These are phyloP conservation scores for Musa itinerans DNA, from an alignment of 176 grass and related monocot species.

Conservation along the genomic window DNA sequence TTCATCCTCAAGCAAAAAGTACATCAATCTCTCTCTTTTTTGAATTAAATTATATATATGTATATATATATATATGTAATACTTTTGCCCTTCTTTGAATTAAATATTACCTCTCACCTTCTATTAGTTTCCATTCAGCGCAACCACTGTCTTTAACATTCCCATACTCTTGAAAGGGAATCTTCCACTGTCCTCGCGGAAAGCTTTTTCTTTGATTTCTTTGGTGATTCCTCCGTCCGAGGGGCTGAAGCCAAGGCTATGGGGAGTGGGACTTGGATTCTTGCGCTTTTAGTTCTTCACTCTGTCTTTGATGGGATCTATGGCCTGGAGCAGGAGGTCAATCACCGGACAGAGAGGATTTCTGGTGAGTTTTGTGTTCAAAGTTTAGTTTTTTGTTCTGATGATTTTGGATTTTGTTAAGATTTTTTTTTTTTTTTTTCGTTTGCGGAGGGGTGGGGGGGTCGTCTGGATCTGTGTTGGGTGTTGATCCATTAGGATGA, in stretches of 20 bases:
- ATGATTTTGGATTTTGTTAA: background rate
- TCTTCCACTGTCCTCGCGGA: background rate
- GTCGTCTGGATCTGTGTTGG: background rate
- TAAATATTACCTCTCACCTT: background rate
- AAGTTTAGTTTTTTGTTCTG: background rate
- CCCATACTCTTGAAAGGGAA: background rate
- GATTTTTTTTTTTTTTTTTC: background rate
- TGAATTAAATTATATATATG: too few relatives aligned
- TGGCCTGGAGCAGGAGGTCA: conserved; percentile 6
- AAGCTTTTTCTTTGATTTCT: background rate
- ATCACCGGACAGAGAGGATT: conserved; percentile 34
- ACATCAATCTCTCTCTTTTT: background rate
- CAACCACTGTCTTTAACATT: background rate
- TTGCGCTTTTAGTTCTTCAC: conserved; percentile 22
- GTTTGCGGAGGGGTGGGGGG: background rate
- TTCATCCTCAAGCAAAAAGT: background rate
- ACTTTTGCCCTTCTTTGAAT: background rate
- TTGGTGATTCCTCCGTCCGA: background rate
- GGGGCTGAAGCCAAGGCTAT: conserved; percentile 9
- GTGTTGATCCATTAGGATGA: background rate
- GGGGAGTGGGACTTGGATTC: conserved; percentile 25
- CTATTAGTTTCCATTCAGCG: background rate
- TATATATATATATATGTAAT: too few relatives aligned
- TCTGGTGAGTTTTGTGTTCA: conserved; percentile 28
- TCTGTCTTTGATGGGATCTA: conserved; percentile 6